Evolutionary conservation across 495 filamentous ascomycete genomes (phyloP), one percentile per base, ranked within the genome.

Genomic region (Glutinoglossum americanum): DNA sequence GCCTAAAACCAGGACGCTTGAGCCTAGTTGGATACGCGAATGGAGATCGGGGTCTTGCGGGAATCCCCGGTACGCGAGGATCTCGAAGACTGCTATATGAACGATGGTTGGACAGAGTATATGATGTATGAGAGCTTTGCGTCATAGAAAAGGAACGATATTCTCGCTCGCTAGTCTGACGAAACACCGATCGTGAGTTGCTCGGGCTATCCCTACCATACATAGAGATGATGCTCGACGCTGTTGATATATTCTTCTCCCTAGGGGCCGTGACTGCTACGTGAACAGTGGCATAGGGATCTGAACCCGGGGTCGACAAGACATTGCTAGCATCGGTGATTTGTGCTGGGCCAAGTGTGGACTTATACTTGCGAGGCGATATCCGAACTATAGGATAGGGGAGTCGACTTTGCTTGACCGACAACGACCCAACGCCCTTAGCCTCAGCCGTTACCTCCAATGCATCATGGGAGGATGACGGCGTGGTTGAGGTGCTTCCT

Each of bases 71-170:
- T 66, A 66, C 63, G 1, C 62, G 61, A 21, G 72, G 68, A 59
- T 66, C 71, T 51, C 77, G 70, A 44, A 80, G 62, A 44, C 74
- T 80, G 5, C 71, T 70, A 48, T 70, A 72, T n/a, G 78, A 76
- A 54, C 69, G 75, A 61, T 76, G 69, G 60, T 72, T 70, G 5
- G 74, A 74, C 47, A 77, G 63, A 23, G 65, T 67, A 35, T 73
- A 71, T n/a, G 72, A 72, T 49, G 71, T 72, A 57, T 71, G 70
- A n/a, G 74, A 73, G 32, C 64, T 63, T 27, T 67, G 63, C 3
- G 75, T 80, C 73, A 81, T 72, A 5, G 80, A 81, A 61, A 74
- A 78, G 0, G 78, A 79, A 15, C 78, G 72, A 35, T 69, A 70
- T 23, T 72, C 72, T 41, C 63, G 48, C 21, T 71, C 69, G 11